A percentile compares a stretch with the other conserved stretches of the same genome.
phyloP scores from a whole-genome alignment of 1,139 yeast species.

The Taphrina pruni region DNA sequence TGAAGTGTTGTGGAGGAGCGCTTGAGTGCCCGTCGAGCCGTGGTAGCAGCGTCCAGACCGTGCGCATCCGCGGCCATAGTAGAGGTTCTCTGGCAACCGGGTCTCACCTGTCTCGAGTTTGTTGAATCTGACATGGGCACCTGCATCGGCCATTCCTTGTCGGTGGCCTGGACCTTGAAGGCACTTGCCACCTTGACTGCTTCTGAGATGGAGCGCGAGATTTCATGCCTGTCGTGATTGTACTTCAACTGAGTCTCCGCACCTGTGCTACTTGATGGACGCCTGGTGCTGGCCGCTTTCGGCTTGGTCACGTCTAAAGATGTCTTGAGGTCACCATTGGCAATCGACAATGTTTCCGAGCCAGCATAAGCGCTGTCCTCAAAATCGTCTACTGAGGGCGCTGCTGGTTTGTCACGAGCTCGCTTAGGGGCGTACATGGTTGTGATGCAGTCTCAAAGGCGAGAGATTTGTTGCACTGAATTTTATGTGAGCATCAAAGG shows the following conservation, averaged over 20 bases:
- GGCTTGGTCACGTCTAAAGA: neutral
- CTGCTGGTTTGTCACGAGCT: neutral
- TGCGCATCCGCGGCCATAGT: slow-evolving; percentile 5
- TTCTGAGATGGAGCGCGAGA: slow-evolving; percentile 28
- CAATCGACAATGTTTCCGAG: slow-evolving; percentile 19
- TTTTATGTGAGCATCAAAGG: too few relatives aligned
- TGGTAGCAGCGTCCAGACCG: neutral
- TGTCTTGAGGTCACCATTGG: neutral
- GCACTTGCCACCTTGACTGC: slow-evolving; percentile 25
- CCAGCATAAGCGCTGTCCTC: slow-evolving; percentile 24
- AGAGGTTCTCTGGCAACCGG: slow-evolving; percentile 5
- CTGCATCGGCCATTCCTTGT: slow-evolving; percentile 38
- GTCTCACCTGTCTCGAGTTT: neutral
- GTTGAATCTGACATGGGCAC: slow-evolving; percentile 14
- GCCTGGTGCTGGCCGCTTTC: neutral
- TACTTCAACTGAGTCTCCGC: slow-evolving; percentile 30
- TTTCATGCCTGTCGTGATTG: slow-evolving; percentile 27
- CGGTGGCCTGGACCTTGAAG: slow-evolving; percentile 28
- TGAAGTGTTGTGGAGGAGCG: slow-evolving; percentile 21
- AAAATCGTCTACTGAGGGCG: neutral
- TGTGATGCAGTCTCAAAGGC: too few relatives aligned
- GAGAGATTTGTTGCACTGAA: too few relatives aligned
- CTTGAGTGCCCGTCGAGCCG: slow-evolving; percentile 12
- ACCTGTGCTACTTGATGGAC: neutral
- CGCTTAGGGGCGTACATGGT: slow-evolving; percentile 13